Conservation (phyloP, 2,329 filamentous ascomycete species). For the Venturia aucupariae region DNA sequence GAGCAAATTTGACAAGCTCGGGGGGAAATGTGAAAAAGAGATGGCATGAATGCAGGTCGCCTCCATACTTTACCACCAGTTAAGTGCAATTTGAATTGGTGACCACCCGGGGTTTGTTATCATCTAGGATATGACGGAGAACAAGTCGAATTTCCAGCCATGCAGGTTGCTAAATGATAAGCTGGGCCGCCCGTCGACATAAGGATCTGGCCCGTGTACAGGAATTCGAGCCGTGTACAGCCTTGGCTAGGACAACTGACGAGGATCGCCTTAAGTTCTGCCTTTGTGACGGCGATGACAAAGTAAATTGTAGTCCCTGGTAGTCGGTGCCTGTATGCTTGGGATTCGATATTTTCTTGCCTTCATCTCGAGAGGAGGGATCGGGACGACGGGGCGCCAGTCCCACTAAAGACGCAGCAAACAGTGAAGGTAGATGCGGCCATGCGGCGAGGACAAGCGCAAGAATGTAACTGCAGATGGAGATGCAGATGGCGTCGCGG, state of each 20-base stretch:
- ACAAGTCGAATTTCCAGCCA: background rate
- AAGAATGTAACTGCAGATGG: background rate
- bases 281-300: background rate
- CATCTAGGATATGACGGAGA: background rate
- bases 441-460: background rate
- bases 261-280: background rate
- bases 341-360: background rate
- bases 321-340: background rate
- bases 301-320: background rate
- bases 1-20: background rate
- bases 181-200: background rate
- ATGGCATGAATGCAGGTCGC: background rate
- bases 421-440: background rate
- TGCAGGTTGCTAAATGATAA: background rate
- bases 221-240: background rate
- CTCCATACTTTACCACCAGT: background rate
- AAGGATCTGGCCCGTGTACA: background rate
- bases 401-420: too few relatives aligned
- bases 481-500: background rate
- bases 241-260: background rate
- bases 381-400: too few relatives aligned
- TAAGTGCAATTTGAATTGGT: too few relatives aligned
- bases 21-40: background rate
- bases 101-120: background rate
- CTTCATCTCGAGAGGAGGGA: background rate